Evolutionary conservation across 768 basidiomycete species (phyloP), one percentile per base, ranked within the genome.

Genomic region (Mycena sanguinolenta): DNA sequence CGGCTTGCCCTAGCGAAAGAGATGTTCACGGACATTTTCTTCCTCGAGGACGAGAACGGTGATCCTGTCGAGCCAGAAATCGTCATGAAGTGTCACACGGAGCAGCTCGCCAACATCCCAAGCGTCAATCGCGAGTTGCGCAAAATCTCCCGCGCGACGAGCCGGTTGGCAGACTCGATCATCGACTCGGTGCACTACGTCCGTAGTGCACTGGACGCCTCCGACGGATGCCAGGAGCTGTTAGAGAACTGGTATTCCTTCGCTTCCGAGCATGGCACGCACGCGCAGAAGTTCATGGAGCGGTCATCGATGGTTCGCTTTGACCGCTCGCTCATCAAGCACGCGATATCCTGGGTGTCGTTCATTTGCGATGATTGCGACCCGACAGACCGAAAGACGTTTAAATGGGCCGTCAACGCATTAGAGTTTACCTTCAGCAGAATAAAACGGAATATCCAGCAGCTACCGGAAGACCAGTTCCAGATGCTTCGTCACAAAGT

Each of bases 301-400:
- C 88, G 87, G 19, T 77, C 88, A 0, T 85, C 90, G 0, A 79
- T 92, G 62, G 83, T 87, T 74, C 91, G 92, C 73, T 97, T 98
- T 81, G 93, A 94, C 77, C 89, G 92, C 9, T 86, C 93, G 4
- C 85, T 98, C 38, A 92, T 97, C 80, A 92, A 91, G 69, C 88
- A 99, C 61, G 95, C 97, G 13, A 98, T 99, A 75, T 93, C 95
- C 16, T 99, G 97, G 97, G 95, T 99, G 38, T 92, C 96, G 52
- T 99, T 99, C 85, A 97, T 99, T 72, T 98, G 96, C 82, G 96
- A 98, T 77, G 95, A 97, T 75, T 99, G 98, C 82, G 95, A 98
- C 75, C 96, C 97, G 10, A 93, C 95, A 38, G 97, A 99, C 79
- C 89, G 95, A 66, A 94, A 92, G 79, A 99, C 96, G 0, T 99